These are phyloP conservation scores for Jackrogersella minutella DNA, from an alignment of 495 filamentous ascomycete species.

Conservation along the genomic window DNA sequence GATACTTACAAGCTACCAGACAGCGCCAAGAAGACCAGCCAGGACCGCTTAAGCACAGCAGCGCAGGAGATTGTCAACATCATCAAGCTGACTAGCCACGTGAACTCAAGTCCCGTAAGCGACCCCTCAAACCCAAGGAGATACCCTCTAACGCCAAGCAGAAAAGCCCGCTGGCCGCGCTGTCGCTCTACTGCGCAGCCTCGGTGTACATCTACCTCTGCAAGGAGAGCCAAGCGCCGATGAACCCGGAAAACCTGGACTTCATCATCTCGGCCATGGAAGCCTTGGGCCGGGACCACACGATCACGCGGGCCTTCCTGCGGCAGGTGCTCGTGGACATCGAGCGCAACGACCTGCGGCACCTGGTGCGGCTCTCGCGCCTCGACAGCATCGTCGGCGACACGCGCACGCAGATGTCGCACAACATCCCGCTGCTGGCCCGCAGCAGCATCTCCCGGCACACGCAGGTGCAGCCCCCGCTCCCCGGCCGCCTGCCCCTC, in stretches of 20 bases:
- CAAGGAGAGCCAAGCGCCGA: conserved; percentile 39
- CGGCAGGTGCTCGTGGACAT: conserved; percentile 53
- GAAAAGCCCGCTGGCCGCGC: conserved; percentile 50
- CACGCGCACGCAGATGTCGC: conserved; percentile 20
- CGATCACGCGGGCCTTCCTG: conserved; percentile 51
- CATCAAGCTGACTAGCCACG: conserved; percentile 48
- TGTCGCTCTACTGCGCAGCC: conserved; percentile 55
- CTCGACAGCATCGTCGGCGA: conserved; percentile 22
- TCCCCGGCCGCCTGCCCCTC: conserved; percentile 50
- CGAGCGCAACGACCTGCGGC: conserved; percentile 45
- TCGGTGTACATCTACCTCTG: conserved; percentile 50
- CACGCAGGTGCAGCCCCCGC: conserved; percentile 41
- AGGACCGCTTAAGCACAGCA: conserved; percentile 46
- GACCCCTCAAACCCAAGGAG: neutral
- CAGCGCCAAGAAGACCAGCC: conserved; percentile 43
- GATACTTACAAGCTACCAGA: conserved; percentile 48
- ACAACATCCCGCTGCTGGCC: conserved; percentile 53
- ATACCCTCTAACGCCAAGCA: conserved; percentile 22
- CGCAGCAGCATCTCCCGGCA: conserved; percentile 44
- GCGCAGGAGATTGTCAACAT: conserved; percentile 56
- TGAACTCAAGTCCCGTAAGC: conserved; percentile 40
- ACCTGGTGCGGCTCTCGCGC: conserved; percentile 25
- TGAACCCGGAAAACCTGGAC: conserved; percentile 48
- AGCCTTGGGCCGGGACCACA: conserved; percentile 45
- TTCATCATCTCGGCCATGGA: conserved; percentile 52